A percentile compares a stretch with the other conserved stretches of the same genome.
phyloP scores from a whole-genome alignment of 2,329 filamentous ascomycete species.

The Pseudocercospora fuligena region DNA sequence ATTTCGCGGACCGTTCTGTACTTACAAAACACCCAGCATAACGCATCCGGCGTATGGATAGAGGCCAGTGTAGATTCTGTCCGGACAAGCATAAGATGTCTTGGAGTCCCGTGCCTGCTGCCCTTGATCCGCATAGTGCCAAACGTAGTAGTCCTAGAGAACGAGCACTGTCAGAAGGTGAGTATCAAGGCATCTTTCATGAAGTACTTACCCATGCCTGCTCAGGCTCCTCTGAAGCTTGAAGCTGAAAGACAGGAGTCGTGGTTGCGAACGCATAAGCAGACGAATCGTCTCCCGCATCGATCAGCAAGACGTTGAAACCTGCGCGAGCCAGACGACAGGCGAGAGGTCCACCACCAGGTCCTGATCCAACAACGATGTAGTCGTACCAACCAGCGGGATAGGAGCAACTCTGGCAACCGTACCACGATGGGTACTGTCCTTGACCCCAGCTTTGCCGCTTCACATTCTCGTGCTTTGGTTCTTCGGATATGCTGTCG shows the following conservation, averaged over 20 bases:
- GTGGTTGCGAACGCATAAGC: conserved; percentile 54
- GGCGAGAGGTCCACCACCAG: conserved; percentile 63
- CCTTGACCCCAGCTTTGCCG: neutral
- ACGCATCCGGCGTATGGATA: conserved; percentile 59
- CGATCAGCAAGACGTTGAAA: conserved; percentile 63
- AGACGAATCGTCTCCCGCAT: conserved; percentile 64
- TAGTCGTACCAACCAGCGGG: conserved; percentile 57
- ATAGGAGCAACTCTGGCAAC: neutral
- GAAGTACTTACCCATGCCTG: conserved; percentile 53
- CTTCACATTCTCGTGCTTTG: neutral
- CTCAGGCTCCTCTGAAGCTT: conserved; percentile 61
- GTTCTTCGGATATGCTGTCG: neutral
- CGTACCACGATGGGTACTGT: neutral
- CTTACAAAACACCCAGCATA: conserved; percentile 55
- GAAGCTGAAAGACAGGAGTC: conserved; percentile 59
- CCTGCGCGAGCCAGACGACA: conserved; percentile 64
- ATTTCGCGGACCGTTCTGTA: neutral
- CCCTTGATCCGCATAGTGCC: conserved; percentile 61
- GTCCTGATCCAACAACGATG: conserved; percentile 64
- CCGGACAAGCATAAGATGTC: conserved; percentile 41
- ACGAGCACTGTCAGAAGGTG: neutral
- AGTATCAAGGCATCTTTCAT: neutral
- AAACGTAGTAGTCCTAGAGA: conserved; percentile 61
- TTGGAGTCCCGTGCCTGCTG: conserved; percentile 63
- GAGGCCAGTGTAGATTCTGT: conserved; percentile 55